phyloP scores from a whole-genome alignment of 257 asterid genomes.

The Thymus mandschuricus region DNA sequence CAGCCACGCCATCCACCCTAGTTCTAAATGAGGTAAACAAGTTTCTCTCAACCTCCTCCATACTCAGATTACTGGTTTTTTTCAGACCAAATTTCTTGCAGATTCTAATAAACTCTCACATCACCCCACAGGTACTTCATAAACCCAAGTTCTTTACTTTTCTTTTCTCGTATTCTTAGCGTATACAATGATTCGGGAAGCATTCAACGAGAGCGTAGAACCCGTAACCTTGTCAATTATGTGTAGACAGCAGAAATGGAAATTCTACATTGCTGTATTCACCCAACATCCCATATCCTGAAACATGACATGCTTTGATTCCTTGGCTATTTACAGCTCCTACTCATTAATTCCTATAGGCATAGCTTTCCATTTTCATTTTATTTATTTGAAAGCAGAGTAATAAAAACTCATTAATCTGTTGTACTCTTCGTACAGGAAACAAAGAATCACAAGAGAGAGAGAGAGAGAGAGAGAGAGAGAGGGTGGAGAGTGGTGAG shows the following conservation, averaged over 20 bases:
- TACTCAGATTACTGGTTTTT: not conserved
- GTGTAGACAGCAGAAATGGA: conserved; percentile 22
- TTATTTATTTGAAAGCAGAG: not conserved
- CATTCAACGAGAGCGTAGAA: not conserved
- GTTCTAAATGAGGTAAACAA: conserved; percentile 21
- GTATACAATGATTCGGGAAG: not conserved
- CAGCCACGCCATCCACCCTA: conserved; percentile 12
- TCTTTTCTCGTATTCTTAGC: not conserved
- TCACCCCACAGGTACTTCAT: conserved; percentile 34
- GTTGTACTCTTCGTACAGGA: conserved; percentile 8
- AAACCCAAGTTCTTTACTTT: not conserved
- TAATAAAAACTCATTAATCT: not conserved
- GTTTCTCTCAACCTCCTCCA: conserved; percentile 14
- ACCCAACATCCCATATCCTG: conserved; percentile 42
- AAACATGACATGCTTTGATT: conserved; percentile 38
- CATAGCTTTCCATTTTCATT: not conserved
- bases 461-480: not conserved
- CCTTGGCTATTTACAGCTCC: conserved; percentile 17
- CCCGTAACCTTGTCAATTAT: not conserved
- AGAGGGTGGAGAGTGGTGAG: not conserved
- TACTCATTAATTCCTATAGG: not conserved
- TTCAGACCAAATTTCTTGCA: not conserved
- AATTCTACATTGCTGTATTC: conserved; percentile 16
- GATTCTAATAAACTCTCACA: conserved; percentile 13
- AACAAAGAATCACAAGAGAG: not conserved